Conservation (phyloP, 352 stramenopile genomes). For the Globisporangium paddicum region DNA sequence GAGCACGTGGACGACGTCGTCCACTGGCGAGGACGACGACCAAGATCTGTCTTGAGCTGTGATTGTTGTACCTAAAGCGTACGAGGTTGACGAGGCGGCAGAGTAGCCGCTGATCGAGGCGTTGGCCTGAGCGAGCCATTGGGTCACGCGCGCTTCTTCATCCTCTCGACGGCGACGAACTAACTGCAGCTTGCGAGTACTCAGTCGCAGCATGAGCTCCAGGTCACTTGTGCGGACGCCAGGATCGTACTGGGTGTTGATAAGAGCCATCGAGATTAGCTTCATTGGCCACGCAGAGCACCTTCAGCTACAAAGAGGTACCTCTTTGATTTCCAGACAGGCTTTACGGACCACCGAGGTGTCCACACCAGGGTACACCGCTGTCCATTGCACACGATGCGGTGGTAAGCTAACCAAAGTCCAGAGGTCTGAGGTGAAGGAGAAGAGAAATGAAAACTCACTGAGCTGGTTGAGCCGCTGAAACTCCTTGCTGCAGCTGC, state of each 20-base stretch:
- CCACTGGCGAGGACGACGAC: conserved; percentile 1
- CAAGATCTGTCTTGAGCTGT: neutral
- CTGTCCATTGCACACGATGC: neutral
- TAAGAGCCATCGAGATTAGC: neutral
- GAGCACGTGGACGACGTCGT: conserved; percentile 11
- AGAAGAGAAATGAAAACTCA: neutral
- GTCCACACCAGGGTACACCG: conserved; percentile 10
- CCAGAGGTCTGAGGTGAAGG: neutral
- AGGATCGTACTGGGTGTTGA: conserved; percentile 4
- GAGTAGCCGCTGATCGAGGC: neutral
- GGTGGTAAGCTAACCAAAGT: neutral
- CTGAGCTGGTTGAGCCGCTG: conserved; percentile 13
- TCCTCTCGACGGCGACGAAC: conserved; percentile 8
- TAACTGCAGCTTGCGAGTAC: conserved; percentile 15
- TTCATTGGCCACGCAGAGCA: too few species aligned
- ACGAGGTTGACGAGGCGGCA: neutral
- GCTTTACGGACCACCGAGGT: neutral
- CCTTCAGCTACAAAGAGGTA: too few species aligned
- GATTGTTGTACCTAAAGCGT: neutral
- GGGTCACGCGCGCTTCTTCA: neutral
- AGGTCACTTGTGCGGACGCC: conserved; percentile 12
- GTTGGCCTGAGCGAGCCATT: neutral
- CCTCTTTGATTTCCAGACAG: conserved; percentile 10
- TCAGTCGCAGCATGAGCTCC: conserved; percentile 10
- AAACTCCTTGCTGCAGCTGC: conserved; percentile 7